Evolutionary conservation across 2,329 filamentous ascomycete species (phyloP).

Genomic region (Colletotrichum sp.): DNA sequence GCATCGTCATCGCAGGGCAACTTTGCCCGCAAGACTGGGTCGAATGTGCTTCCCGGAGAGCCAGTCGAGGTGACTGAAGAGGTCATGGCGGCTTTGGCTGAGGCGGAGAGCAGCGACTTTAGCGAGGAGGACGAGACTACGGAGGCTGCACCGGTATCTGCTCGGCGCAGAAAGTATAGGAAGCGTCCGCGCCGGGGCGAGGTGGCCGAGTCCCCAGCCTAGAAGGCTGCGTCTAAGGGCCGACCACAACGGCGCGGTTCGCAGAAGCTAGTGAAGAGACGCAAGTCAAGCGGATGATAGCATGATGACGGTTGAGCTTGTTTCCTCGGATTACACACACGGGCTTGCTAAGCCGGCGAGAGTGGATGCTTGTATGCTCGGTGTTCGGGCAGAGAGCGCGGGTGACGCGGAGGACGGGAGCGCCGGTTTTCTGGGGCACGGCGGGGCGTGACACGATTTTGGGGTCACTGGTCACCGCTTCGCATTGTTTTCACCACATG

Average conservation of each 20-base stretch:
- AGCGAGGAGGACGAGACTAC: not conserved
- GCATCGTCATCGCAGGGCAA: not conserved
- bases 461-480: not conserved
- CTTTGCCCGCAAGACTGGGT: constrained; percentile 11
- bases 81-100: not conserved
- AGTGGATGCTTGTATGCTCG: not conserved
- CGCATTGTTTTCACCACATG: not conserved
- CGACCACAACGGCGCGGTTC: not conserved
- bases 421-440: not conserved
- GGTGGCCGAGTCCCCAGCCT: not conserved
- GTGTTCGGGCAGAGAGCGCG: not conserved
- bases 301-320: not conserved
- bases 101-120: not conserved
- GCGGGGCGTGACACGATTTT: not conserved
- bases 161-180: not conserved
- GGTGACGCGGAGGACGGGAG: not conserved
- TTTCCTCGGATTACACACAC: too few relatives aligned
- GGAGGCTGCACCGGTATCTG: not conserved
- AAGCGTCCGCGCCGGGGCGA: not conserved
- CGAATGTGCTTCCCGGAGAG: not conserved
- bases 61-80: not conserved
- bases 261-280: not conserved
- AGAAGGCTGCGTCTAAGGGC: not conserved
- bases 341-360: not conserved
- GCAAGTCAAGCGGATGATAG: not conserved